These are phyloP conservation scores for Diaporthe eres DNA, from an alignment of 2,329 filamentous ascomycete genomes.

Conservation along the genomic window DNA sequence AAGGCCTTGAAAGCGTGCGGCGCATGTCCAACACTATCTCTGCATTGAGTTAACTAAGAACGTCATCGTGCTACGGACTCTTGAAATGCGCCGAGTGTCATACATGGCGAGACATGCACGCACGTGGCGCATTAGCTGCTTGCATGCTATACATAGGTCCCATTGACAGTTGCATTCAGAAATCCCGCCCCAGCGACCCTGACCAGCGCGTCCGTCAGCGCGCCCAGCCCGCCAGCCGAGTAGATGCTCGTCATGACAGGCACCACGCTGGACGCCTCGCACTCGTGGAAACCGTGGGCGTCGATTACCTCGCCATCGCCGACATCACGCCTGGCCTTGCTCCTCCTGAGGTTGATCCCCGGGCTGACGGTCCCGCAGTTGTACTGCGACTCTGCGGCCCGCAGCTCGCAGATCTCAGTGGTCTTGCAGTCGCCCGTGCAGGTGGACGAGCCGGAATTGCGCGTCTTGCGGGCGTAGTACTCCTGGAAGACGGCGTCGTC, in stretches of 20 bases:
- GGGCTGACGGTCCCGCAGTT: conserved; percentile 48
- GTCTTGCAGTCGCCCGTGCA: conserved; percentile 53
- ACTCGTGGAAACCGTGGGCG: conserved; percentile 26
- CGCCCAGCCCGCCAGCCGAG: conserved; percentile 28
- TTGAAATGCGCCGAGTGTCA: background rate
- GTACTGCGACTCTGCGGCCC: conserved; percentile 54
- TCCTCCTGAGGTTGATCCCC: conserved; percentile 36
- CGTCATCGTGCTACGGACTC: too few relatives aligned
- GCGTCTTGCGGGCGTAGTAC: conserved; percentile 54
- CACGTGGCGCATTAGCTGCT: background rate
- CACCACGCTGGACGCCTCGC: conserved; percentile 31
- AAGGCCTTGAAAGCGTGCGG: too few relatives aligned
- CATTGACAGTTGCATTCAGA: conserved; percentile 36
- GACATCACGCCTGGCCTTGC: conserved; percentile 16
- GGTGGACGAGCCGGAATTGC: conserved; percentile 50
- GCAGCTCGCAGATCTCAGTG: conserved; percentile 54
- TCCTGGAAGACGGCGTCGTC: conserved; percentile 54
- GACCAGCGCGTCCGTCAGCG: conserved; percentile 14
- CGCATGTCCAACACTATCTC: too few relatives aligned
- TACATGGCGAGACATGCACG: background rate
- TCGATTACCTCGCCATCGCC: background rate
- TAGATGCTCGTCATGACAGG: conserved; percentile 39
- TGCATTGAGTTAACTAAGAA: too few relatives aligned
- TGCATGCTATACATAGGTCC: background rate
- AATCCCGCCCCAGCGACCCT: conserved; percentile 29